Evolutionary conservation across 805 yeast species (phyloP), one percentile per base, ranked within the genome.

Genomic region (Pichia phayaonensis): DNA sequence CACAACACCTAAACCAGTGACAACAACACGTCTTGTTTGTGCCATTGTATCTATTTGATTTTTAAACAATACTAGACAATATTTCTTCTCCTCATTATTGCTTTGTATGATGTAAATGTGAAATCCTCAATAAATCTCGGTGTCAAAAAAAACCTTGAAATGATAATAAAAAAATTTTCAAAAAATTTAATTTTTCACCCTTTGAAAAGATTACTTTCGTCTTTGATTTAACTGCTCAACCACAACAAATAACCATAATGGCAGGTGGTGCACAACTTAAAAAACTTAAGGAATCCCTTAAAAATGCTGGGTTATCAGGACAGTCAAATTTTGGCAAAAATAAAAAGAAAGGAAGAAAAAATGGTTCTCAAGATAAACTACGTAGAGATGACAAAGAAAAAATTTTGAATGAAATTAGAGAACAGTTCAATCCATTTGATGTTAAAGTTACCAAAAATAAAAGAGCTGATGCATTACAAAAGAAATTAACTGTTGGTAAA

Each of bases 361-460:
- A 72, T 61, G 74, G 76, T 62, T 71, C 72, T 39, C 82, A 89
- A 27, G 74, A 80, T 40, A 88, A 84, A 56, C 76, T 83, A 46
- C 79, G 86, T 61, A 74, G 86, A 59, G 85, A 85, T 58, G 92
- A 86, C 60, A 80, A 76, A 54, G 78, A 77, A 44, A 67, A 73
- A 42, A 72, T 77, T 12, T 71, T 88, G 16, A 64, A 69, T 10
- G 74, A 75, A 47, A 86, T 92, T 54, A 77, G 98, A 61, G 81
- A 79, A 47, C 85, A 90, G 59, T 90, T 90, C 73, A 92, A 88
- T 67, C 94, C 95, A 18, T 94, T 94, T 67, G 98, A 90, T 60
- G 74, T 80, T 42, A 86, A 88, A 59, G 73, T 79, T 44, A 83
- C 83, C 53, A 75, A 84, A 54, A 76, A 77, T 50, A 90, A 89